Conservation (phyloP, 176 grass and related monocot genomes). For the Puya raimondii region DNA sequence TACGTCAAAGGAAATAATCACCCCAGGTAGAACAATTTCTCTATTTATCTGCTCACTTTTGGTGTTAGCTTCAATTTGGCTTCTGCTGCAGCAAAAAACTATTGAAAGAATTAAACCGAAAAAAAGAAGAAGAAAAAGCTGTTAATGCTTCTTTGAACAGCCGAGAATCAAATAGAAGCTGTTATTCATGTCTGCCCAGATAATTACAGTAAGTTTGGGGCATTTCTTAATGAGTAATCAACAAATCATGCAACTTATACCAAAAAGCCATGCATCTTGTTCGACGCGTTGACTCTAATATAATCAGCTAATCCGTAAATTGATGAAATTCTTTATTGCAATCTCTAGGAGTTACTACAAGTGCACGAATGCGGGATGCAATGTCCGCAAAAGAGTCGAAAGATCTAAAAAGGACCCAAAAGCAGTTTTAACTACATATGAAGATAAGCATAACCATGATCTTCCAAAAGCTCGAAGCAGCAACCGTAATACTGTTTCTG, state of each 20-base stretch:
- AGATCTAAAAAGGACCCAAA: not conserved
- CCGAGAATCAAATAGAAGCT: no score
- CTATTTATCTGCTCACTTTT: not conserved
- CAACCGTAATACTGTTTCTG: not conserved
- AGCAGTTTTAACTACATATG: slow-evolving; percentile 3
- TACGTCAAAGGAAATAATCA: slow-evolving; percentile 48
- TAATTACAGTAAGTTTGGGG: not conserved
- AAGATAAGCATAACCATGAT: slow-evolving; percentile 6
- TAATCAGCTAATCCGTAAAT: not conserved
- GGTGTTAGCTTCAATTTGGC: not conserved
- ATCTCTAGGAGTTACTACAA: slow-evolving; percentile 9
- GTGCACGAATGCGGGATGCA: slow-evolving; percentile 3
- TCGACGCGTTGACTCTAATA: not conserved
- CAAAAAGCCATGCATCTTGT: not conserved
- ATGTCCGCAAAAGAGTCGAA: not conserved
- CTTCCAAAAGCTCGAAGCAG: not conserved
- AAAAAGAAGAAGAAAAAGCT: no score
- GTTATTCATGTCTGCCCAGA: no score
- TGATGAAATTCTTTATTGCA: not conserved
- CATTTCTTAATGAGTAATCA: not conserved
- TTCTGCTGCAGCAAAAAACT: not conserved
- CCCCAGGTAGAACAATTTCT: slow-evolving; percentile 25
- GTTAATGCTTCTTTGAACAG: no score
- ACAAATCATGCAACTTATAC: not conserved
- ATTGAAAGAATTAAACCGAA: not conserved